Percentiles rank a stretch among this genome's conserved stretches.
Evolutionary conservation across 208 protist species (phyloP).

Genomic region (Trypanosoma congolense): DNA sequence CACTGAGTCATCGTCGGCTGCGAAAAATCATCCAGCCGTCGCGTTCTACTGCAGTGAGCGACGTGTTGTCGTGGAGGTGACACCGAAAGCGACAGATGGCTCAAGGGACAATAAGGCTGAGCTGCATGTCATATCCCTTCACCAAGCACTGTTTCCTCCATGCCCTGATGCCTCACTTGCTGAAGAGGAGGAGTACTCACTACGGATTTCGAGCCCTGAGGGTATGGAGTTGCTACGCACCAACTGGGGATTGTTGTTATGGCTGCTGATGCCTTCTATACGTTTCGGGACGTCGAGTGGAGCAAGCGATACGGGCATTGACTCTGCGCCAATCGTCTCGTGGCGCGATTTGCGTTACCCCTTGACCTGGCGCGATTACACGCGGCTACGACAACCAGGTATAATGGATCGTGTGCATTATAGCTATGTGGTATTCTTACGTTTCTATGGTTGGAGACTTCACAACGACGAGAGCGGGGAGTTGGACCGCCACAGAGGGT

Average conservation of each 20-base stretch:
- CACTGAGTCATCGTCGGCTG: neutral
- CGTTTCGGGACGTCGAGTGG: neutral
- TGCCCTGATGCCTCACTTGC: constrained; percentile 17
- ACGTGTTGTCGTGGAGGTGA: constrained; percentile 14
- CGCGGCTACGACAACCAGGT: constrained; percentile 41
- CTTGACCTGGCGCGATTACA: constrained; percentile 29
- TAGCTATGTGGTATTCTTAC: constrained; percentile 81
- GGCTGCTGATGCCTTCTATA: constrained; percentile 50
- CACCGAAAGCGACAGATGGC: neutral
- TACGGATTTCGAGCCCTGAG: constrained; percentile 42
- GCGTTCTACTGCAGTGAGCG: constrained; percentile 55
- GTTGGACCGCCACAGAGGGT: constrained; percentile 73
- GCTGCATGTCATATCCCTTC: constrained; percentile 57
- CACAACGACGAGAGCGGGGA: constrained; percentile 79
- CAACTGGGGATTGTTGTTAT: constrained; percentile 64
- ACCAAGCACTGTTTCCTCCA: constrained; percentile 65
- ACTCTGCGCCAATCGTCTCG: neutral
- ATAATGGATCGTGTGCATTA: constrained; percentile 82
- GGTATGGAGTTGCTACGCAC: constrained; percentile 63
- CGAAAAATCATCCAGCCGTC: constrained; percentile 38
- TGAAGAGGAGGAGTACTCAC: constrained; percentile 63
- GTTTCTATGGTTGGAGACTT: constrained; percentile 82
- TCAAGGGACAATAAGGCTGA: neutral
- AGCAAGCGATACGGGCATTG: neutral
- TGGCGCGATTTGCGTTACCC: constrained; percentile 3